Base-by-base conservation (phyloP, 495 filamentous ascomycete species). In the Lasiosphaeria hispida region DNA sequence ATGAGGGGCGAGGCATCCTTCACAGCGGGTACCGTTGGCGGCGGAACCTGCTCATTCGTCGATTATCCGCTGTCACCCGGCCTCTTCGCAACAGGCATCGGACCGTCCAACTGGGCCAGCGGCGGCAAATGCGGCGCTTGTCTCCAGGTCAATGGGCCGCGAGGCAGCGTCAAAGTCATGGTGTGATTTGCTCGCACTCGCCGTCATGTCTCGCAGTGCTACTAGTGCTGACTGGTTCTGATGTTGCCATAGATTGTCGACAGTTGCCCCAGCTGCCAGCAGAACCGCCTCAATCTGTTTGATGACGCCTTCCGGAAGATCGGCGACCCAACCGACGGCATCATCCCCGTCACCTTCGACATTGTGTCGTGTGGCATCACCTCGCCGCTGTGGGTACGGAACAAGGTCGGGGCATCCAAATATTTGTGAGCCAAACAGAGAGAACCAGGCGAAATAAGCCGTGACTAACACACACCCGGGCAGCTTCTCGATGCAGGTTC, bases 401-500 rank as follows among this genome's bases (percentile, higher is more conserved):
- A 81, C 72, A 85, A 86, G 70, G 69, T 73, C 19, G 83, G 83
- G 7, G 76, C 79, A 10, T 80, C 78, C 6, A 62, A 66, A 35
- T 72, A 67, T 43, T 72, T 67, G 69, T 60, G 11, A 17, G 51
- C 44, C 1, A 1, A 36, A 44, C n/a, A 6, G 11, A 8, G 44
- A 41, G n/a, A 5, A 19, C 13, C 2, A 9, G 30, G 7, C 17
- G 11, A 5, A 10, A 17, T 40, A 9, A 7, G 19, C 8, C 11
- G 10, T 14, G n/a, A 7, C 3, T 23, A 10, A 38, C 13, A n/a
- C n/a, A 30, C 23, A 30, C 14, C 41, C 78, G 77, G 64, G 79
- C 77, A 80, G 58, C 49, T 85, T 84, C 72, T 72, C 74, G 33
- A 81, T 85, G 77, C 83, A 84, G 65, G 79, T 83, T 8, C 70